These are phyloP conservation scores for Trichophyton mentagrophytes DNA, from an alignment of 2,329 filamentous ascomycete genomes.

Conservation along the genomic window DNA sequence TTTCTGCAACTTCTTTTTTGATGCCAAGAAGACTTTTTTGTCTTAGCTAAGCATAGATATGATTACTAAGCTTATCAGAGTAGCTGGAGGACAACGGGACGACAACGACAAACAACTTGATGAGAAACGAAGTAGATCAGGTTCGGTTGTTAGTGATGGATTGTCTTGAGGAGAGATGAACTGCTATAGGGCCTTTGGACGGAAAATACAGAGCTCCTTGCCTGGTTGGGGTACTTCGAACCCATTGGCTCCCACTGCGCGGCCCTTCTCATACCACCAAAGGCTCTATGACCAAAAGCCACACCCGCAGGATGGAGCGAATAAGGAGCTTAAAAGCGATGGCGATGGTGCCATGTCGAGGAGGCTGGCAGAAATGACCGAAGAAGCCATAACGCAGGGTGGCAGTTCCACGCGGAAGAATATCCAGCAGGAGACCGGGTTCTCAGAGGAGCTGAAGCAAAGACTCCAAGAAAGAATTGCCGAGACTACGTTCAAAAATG, in stretches of 20 bases:
- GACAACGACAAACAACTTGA: background rate
- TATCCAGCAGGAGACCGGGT: constrained; percentile 48
- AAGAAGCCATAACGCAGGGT: constrained; percentile 44
- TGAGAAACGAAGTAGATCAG: background rate
- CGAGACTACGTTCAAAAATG: constrained; percentile 41
- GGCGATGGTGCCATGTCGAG: constrained; percentile 43
- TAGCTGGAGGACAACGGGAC: background rate
- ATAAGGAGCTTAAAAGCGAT: background rate
- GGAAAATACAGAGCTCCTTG: background rate
- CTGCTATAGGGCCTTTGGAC: background rate
- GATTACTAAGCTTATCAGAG: background rate
- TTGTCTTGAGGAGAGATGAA: background rate
- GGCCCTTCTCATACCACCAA: background rate
- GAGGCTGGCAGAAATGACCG: constrained; percentile 47
- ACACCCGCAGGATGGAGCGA: background rate
- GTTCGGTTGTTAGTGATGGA: background rate
- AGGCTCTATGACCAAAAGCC: background rate
- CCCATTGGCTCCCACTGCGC: no score
- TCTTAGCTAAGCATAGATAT: background rate
- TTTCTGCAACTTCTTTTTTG: background rate
- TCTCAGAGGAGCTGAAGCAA: constrained; percentile 48
- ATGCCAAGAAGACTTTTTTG: background rate
- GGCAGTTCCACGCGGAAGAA: constrained; percentile 43
- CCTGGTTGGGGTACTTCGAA: background rate
- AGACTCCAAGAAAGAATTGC: constrained; percentile 48